phyloP scores from a whole-genome alignment of 768 basidiomycete species.

The Hebeloma cylindrosporum region DNA sequence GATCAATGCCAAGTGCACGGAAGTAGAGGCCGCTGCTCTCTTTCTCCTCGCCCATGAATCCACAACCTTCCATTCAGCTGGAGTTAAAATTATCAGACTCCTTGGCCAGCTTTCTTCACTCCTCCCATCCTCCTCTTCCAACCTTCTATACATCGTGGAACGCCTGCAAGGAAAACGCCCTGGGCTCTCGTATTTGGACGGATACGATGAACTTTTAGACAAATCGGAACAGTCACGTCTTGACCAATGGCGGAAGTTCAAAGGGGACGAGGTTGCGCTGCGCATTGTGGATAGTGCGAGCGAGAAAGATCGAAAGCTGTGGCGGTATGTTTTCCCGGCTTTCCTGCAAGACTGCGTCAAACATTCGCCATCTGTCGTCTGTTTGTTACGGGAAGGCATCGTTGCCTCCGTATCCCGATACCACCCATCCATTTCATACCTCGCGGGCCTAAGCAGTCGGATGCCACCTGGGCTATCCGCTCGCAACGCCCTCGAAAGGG shows the following conservation, averaged over 20 bases:
- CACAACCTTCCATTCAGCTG: slow-evolving; percentile 52
- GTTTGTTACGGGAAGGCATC: slow-evolving; percentile 60
- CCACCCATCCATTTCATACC: slow-evolving; percentile 67
- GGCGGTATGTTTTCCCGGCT: slow-evolving; percentile 70
- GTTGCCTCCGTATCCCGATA: slow-evolving; percentile 69
- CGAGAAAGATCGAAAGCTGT: slow-evolving; percentile 67
- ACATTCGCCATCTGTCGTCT: slow-evolving; percentile 43
- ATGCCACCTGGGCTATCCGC: slow-evolving; percentile 47
- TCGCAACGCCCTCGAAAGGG: slow-evolving; percentile 43
- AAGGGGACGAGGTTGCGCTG: slow-evolving; percentile 55
- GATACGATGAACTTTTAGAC: slow-evolving; percentile 68
- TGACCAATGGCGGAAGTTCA: slow-evolving; percentile 64
- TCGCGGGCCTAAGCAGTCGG: slow-evolving; percentile 68
- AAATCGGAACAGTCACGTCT: slow-evolving; percentile 58
- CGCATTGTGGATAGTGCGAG: slow-evolving; percentile 72
- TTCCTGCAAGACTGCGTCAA: slow-evolving; percentile 61
- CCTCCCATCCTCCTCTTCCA: slow-evolving; percentile 33
- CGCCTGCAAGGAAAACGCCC: slow-evolving; percentile 51
- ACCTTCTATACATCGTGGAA: slow-evolving; percentile 43
- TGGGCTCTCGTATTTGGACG: slow-evolving; percentile 51
- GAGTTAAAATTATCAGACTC: slow-evolving; percentile 62
- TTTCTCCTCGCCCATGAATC: slow-evolving; percentile 69
- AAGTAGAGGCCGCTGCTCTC: slow-evolving; percentile 70
- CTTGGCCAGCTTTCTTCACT: slow-evolving; percentile 51
- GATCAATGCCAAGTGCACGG: slow-evolving; percentile 48